Evolutionary conservation across 495 filamentous ascomycete species (phyloP), one percentile per base, ranked within the genome.

Genomic region (Podospora australis): DNA sequence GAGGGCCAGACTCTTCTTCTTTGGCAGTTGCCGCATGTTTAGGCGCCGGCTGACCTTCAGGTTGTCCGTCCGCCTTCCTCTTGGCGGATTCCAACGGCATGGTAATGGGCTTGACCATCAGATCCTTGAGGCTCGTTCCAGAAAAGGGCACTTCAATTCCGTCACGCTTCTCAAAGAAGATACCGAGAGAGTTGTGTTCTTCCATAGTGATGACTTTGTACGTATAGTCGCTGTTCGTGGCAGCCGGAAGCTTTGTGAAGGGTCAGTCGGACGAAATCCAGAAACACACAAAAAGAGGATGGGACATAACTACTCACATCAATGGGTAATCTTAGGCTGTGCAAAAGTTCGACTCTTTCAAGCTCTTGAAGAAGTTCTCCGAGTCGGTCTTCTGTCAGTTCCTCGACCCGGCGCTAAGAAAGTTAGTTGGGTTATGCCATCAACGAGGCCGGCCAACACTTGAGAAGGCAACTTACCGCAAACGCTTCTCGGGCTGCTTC

Each of bases 41-140:
- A n/a, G 63, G 36, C 3, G 59, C 53, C 4, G 62, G 60, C 38
- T 72, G 63, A 23, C 62, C 66, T 17, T 71, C 70, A 2, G 58
- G 58, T 43, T 69, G 63, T n/a, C 55, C 68, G 0, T 67, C 65
- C 10, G 68, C 65, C 45, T 68, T 71, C 1, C 68, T 58, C 54
- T 73, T 72, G 38, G 32, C 13, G 30, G 46, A 11, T 44, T 59
- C 65, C 56, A 64, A 40, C 14, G 52, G 47, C n/a, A 55, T 14
- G 4, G 52, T 52, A 16, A 54, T 32, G 8, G 38, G 40, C 57
- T 59, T 56, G 41, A 35, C 52, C 59, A 67, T 52, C 44, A 65
- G 20, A 16, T 65, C 52, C 29, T 46, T 50, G 8, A 58, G 19
- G 17, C 38, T 42, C 16, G 41, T 45, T 16, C 62, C 56, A 14